Base-by-base conservation (phyloP, 352 stramenopile genomes). In the Nothophytophthora sp. region DNA sequence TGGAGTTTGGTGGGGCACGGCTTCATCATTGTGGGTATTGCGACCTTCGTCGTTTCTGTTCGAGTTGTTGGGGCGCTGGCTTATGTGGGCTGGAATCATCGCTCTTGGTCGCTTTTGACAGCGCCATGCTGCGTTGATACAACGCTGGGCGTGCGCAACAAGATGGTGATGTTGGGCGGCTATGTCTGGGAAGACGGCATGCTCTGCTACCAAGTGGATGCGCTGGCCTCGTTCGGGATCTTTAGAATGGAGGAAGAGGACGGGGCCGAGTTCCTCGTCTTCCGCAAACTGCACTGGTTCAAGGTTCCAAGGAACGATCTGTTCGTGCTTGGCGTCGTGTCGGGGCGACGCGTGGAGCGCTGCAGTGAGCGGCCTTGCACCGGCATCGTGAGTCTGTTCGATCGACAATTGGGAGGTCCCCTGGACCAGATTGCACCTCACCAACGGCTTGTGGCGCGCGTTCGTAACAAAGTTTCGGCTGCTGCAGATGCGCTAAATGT, bases 1-100 rank as follows among this genome's bases (percentile, higher is more conserved):
- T 71, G 61, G 55, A 60, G 55, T 16, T 38, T 71, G 12, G 28
- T 63, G 16, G 55, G 55, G 3, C 61, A 67, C 15, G 50, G 41
- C 2, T 9, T 60, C 16, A 56, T 67, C 25, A 36, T 60, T 1
- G n/a, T 64, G 2, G 37, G 55, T 5, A 9, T 63, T 5, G 20
- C 45, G 16, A 42, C 45, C n/a, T 41, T 57, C 24, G 36, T 60
- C 33, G 39, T 46, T 1, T 44, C 13, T 30, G 36, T 67, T 35
- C 50, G 51, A 15, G 13, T 47, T 2, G 13, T 42, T 4, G 50
- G 46, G 16, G 28, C 50, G 8, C 20, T 28, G 7, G 42, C 55
- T 29, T 55, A 29, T n/a, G 28, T 46, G 3, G 34, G 34, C 9
- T 46, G 32, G 34, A 37, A 5, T 6, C 51, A 60, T 15, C 24